Evolutionary conservation across 805 yeast species (phyloP).

Genomic region (Ogataea pignaliae): DNA sequence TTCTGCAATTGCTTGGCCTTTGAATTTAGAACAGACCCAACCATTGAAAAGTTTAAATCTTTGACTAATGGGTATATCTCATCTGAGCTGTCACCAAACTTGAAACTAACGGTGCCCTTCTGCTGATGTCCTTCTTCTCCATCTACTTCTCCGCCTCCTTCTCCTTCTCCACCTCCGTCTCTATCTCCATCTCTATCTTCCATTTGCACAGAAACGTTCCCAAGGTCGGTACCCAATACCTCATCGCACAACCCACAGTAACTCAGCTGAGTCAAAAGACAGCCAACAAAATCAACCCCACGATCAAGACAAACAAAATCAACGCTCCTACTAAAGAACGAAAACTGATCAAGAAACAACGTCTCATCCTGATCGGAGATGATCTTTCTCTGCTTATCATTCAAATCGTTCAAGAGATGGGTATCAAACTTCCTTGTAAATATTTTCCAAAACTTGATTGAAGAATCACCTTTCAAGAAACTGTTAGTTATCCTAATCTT

Average conservation of each 20-base stretch:
- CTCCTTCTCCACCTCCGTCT: not conserved
- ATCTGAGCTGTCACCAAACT: constrained; percentile 36
- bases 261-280: constrained; percentile 70
- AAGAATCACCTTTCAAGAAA: constrained; percentile 55
- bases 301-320: constrained; percentile 81
- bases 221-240: constrained; percentile 46
- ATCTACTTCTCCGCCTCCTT: not conserved
- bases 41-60: constrained; percentile 69
- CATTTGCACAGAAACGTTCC: constrained; percentile 24
- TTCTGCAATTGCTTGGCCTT: constrained; percentile 68
- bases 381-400: constrained; percentile 31
- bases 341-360: constrained; percentile 29
- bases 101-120: constrained; percentile 8
- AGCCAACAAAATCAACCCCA: constrained; percentile 66
- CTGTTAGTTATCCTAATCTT: constrained; percentile 48
- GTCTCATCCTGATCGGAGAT: constrained; percentile 32
- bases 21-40: constrained; percentile 67
- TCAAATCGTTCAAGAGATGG: constrained; percentile 24
- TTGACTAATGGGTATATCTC: constrained; percentile 48
- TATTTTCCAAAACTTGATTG: constrained; percentile 45
- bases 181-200: constrained; percentile 10
- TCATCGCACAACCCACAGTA: constrained; percentile 84
- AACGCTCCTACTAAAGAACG: constrained; percentile 40
- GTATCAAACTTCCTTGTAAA: constrained; percentile 29
- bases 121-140: not conserved